phyloP scores from a whole-genome alignment of 495 filamentous ascomycete species.

The Lasiosphaeria ovina region DNA sequence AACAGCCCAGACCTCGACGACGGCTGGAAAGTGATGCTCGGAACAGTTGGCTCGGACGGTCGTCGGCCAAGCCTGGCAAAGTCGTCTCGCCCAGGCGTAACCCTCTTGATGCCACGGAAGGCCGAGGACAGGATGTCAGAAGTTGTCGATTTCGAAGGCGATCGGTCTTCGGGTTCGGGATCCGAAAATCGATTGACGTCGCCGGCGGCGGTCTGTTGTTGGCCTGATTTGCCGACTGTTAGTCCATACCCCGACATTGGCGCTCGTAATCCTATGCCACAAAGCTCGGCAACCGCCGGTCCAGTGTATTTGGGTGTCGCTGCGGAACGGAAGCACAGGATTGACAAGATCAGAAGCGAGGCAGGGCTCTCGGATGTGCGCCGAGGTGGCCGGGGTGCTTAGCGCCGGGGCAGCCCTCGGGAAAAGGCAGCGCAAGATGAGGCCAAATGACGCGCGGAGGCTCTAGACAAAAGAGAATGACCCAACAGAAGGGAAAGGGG shows the following conservation, averaged over 20 bases:
- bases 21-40: slow-evolving; percentile 21
- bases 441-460: background rate
- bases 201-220: slow-evolving; percentile 21
- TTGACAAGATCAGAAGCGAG: background rate
- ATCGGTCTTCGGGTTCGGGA: slow-evolving; percentile 40
- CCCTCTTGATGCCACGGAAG: slow-evolving; percentile 50
- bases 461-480: background rate
- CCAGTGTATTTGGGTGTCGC: slow-evolving; percentile 2
- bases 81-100: slow-evolving; percentile 43
- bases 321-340: slow-evolving; percentile 1
- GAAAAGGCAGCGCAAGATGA: slow-evolving; percentile 2
- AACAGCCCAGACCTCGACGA: slow-evolving; percentile 28
- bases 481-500: slow-evolving; percentile 2
- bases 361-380: slow-evolving; percentile 2
- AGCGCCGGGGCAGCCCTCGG: background rate
- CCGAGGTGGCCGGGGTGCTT: too few relatives aligned
- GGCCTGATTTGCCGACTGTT: slow-evolving; percentile 29
- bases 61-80: slow-evolving; percentile 30
- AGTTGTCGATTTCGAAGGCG: slow-evolving; percentile 31
- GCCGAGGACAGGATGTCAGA: slow-evolving; percentile 48
- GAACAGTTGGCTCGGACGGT: slow-evolving; percentile 25
- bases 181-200: slow-evolving; percentile 35
- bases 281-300: slow-evolving; percentile 9
- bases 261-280: slow-evolving; percentile 16
- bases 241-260: slow-evolving; percentile 34